Evolutionary conservation across 2,329 filamentous ascomycete species (phyloP).

Genomic region (Penicillium sp.): DNA sequence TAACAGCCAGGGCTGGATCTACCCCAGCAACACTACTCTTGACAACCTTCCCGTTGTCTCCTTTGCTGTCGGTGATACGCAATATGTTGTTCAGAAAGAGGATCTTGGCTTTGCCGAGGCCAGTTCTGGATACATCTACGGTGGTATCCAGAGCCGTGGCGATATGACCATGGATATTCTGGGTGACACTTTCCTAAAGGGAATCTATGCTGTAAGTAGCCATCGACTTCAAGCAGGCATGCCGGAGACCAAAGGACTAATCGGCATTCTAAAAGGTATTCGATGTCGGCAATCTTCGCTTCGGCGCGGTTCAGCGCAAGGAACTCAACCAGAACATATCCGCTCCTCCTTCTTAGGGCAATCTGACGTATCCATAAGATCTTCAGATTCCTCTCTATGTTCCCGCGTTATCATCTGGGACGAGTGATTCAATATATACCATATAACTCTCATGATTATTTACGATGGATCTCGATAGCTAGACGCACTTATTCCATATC

Average conservation of each 20-base stretch:
- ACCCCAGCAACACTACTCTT: slow-evolving; percentile 53
- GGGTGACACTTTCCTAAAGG: slow-evolving; percentile 64
- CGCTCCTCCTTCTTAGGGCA: slow-evolving; percentile 2
- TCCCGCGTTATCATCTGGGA: not conserved
- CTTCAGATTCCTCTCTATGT: not conserved
- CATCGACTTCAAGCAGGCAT: not conserved
- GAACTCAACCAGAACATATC: slow-evolving; percentile 33
- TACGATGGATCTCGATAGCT: not conserved
- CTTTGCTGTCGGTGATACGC: slow-evolving; percentile 61
- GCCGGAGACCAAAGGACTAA: not conserved
- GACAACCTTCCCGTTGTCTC: slow-evolving; percentile 60
- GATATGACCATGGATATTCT: slow-evolving; percentile 60
- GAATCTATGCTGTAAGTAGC: slow-evolving; percentile 58
- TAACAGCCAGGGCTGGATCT: slow-evolving; percentile 61
- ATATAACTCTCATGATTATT: not conserved
- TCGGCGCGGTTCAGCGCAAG: slow-evolving; percentile 59
- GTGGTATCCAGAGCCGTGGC: slow-evolving; percentile 64
- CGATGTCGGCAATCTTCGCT: slow-evolving; percentile 59
- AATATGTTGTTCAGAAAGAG: slow-evolving; percentile 62
- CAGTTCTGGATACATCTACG: slow-evolving; percentile 58
- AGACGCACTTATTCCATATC: slow-evolving; percentile 5
- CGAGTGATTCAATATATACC: not conserved
- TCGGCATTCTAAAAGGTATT: slow-evolving; percentile 50
- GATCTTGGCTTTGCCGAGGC: slow-evolving; percentile 60
- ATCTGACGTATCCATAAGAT: not conserved